Percentiles rank a stretch among this genome's conserved stretches.
phyloP scores from a whole-genome alignment of 1,284 basidiomycete genomes.

The Trametes versicolor region DNA sequence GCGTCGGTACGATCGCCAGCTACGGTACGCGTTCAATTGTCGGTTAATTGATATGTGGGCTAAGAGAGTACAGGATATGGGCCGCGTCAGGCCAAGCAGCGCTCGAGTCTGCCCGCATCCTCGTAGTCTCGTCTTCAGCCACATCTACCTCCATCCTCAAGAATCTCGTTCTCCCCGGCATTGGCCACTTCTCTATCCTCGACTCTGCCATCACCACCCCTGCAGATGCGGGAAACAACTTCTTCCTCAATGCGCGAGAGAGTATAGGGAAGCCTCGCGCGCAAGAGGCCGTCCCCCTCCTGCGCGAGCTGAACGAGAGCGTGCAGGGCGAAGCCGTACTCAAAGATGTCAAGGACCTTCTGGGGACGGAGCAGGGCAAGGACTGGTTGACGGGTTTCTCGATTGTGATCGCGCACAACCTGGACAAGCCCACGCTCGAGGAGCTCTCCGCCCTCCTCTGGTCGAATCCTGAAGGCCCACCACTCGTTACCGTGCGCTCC shows the following conservation, averaged over 20 bases:
- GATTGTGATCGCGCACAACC: slow-evolving; percentile 88
- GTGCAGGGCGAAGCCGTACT: slow-evolving; percentile 80
- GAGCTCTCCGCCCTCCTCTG: slow-evolving; percentile 75
- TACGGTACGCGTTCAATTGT: slow-evolving; percentile 64
- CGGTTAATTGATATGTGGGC: not conserved
- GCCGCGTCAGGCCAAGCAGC: slow-evolving; percentile 94
- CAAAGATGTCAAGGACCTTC: slow-evolving; percentile 63
- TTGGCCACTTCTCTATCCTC: slow-evolving; percentile 91
- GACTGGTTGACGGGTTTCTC: slow-evolving; percentile 60
- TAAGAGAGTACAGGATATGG: slow-evolving; percentile 78
- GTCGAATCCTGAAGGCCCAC: slow-evolving; percentile 64
- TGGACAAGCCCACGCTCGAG: slow-evolving; percentile 64
- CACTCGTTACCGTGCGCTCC: slow-evolving; percentile 81
- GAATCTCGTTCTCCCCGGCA: slow-evolving; percentile 95
- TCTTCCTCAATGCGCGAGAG: slow-evolving; percentile 85
- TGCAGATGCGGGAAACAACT: slow-evolving; percentile 94
- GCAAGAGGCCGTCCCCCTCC: slow-evolving; percentile 79
- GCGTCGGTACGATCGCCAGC: slow-evolving; percentile 90
- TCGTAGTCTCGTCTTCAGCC: slow-evolving; percentile 84
- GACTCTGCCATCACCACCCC: slow-evolving; percentile 71
- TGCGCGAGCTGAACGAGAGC: slow-evolving; percentile 89
- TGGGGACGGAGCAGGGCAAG: slow-evolving; percentile 58
- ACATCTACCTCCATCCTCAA: slow-evolving; percentile 90
- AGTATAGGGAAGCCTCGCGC: slow-evolving; percentile 87
- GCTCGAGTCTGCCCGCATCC: slow-evolving; percentile 85